These are phyloP conservation scores for Pyrus betulifolia DNA, from an alignment of 306 rosid species.

Conservation along the genomic window DNA sequence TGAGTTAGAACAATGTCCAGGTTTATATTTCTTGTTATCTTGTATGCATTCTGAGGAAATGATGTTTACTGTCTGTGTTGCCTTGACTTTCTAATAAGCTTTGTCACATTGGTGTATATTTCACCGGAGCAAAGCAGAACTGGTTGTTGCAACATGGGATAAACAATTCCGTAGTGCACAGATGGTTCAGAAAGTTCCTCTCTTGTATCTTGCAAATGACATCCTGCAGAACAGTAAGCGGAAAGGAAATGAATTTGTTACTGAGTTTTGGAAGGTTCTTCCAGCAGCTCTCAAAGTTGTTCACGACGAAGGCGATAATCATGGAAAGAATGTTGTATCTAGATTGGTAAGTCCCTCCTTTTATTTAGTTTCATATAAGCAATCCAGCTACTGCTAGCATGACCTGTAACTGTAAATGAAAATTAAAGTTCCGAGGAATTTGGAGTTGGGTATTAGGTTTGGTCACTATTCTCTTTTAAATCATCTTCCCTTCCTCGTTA, in stretches of 20 bases:
- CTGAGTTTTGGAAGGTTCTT: conserved; percentile 88
- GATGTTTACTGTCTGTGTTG: conserved; percentile 6
- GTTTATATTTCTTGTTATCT: not conserved
- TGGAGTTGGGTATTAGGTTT: not conserved
- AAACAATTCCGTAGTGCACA: conserved; percentile 61
- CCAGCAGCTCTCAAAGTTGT: conserved; percentile 69
- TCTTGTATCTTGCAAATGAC: conserved; percentile 91
- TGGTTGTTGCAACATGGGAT: conserved; percentile 84
- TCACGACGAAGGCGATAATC: conserved; percentile 47
- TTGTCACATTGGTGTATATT: conserved; percentile 95
- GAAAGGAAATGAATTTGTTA: conserved; percentile 90
- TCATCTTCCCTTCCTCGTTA: not conserved
- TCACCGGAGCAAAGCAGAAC: conserved; percentile 81
- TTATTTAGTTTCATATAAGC: not conserved
- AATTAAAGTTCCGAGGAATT: not conserved
- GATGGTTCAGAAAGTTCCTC: conserved; percentile 60
- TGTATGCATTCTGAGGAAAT: not conserved
- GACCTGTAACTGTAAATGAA: not conserved
- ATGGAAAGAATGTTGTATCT: conserved; percentile 46
- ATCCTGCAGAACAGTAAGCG: conserved; percentile 89
- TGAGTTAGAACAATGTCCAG: not conserved
- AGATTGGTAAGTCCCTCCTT: conserved; percentile 55
- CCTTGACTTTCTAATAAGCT: conserved; percentile 51
- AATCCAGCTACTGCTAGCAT: not conserved
- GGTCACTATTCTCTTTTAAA: not conserved